Evolutionary conservation across 225 moss, liverwort and hornwort genomes (phyloP).

Genomic region (Neckera pumila): DNA sequence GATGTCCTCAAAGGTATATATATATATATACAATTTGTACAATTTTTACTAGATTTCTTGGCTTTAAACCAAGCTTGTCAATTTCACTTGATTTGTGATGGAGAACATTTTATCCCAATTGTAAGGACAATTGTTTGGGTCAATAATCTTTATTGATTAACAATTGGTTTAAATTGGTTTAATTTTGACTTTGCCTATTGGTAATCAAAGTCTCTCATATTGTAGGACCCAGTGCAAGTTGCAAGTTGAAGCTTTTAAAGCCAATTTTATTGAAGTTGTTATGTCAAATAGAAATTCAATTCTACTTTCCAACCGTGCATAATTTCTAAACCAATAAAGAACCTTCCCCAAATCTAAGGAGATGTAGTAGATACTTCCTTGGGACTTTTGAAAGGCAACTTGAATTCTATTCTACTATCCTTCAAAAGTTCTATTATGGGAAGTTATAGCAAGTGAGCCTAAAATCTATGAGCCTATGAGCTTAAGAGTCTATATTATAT

Average conservation of each 20-base stretch:
- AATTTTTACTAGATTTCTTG: too few species aligned
- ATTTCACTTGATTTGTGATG: too few species aligned
- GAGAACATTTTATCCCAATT: not conserved
- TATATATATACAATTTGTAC: too few species aligned
- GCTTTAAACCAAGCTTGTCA: too few species aligned
- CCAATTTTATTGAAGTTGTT: not conserved
- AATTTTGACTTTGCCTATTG: not conserved
- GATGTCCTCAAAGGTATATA: too few species aligned
- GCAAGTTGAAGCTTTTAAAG: not conserved
- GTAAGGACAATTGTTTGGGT: not conserved
- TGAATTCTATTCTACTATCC: not conserved
- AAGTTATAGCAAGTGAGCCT: too few species aligned
- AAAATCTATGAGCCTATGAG: too few species aligned
- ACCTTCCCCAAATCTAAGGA: accelerated
- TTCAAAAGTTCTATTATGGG: not conserved
- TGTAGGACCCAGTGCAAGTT: not conserved
- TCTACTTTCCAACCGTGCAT: not conserved
- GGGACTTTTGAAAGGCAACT: too few species aligned
- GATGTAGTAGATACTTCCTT: not conserved
- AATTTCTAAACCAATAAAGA: not conserved
- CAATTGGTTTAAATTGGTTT: not conserved
- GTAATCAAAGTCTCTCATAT: not conserved
- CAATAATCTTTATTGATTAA: not conserved
- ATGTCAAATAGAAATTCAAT: not conserved
- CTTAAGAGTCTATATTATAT: too few species aligned